Evolutionary conservation across 2,329 filamentous ascomycete genomes (phyloP), one percentile per base, ranked within the genome.

Genomic region (Aspergillus hortae): DNA sequence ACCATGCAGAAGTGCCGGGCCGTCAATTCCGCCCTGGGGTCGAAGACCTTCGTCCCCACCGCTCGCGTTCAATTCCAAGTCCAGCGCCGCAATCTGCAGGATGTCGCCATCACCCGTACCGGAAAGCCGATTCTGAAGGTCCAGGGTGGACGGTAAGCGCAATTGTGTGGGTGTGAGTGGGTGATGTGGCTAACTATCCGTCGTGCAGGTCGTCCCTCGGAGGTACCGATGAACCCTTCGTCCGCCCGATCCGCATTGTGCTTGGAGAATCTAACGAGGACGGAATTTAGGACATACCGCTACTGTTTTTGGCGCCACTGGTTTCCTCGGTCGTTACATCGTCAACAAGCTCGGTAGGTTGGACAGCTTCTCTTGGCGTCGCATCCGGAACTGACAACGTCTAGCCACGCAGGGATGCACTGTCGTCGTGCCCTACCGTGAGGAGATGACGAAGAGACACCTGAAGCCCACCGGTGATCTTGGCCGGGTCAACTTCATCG

Each of bases 381-480:
- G 27, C 17, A 81, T 71, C 59, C 38, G 38, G 58, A 43, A 52
- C 57, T 67, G 52, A 74, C 61, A 51, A 58, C 58, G 45, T 63
- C 67, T 66, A 95, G 92, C 94, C 63, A 87, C 89, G 58, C 85
- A 91, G 77, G 94, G 94, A 86, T 95, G 90, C 75, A 96, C 88
- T 36, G 94, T 99, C 38, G 85, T 99, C 54, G 75, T 97, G 54
- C 94, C 94, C 46, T 99, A 85, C 80, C 87, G 94, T 43, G 94
- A 99, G 79, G 94, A 97, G 76, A 97, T 96, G 92, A 80, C 88
- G 63, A 97, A 97, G 82, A 87, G 94, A 63, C 92, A 97, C 77
- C 80, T 99, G 68, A 97, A 97, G 78, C 86, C 96, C 53, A 82
- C 90, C n/a, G 94, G 94, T 75, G 94, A 99, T 74, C 80, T 99